Base-by-base conservation (phyloP, 2,329 filamentous ascomycete genomes). In the Epichloe elymi region DNA sequence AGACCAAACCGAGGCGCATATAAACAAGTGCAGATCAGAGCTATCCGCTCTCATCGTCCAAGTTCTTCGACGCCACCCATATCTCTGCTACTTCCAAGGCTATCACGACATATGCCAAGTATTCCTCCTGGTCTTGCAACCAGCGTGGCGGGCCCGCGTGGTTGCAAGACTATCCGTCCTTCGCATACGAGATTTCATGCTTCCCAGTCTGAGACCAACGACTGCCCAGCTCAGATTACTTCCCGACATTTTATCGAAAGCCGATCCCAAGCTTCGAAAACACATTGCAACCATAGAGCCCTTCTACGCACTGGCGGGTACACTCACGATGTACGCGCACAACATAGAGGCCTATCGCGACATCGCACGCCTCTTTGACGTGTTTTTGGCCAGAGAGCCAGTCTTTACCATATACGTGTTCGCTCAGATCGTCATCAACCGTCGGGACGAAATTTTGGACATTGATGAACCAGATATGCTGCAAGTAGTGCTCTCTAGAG, bases 91-190 rank as follows among this genome's bases (percentile, higher is more conserved):
- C 70, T 98, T 98, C 67, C 93, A 98, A 71, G 93, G 93, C 64
- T 98, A 94, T 66, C 93, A 98, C 68, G 93, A 98, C 70, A 97
- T 98, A 61, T 93, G 88, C 59, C 94, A 98, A 69, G 93, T 98
- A 23, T 77, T 98, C 53, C 78, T 97, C 40, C 78, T 98, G 14
- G 90, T 96, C 11, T 75, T 98, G 4, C 83, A 84, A 0, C 70
- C 79, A 10, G 62, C 74, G 20, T 65, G 74, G 50, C 83, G 86
- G 15, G 73, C 76, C 17, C 66, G 74, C 6, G 80, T 84, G 15
- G 80, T 94, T 35, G 77, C 86, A 36, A 85, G 86, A n/a, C 80
- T 98, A 53, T 95, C 90, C 3, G 75, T 90, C 35, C 78, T 97
- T 43, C 85, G 89, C 49, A 96, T 98, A 63, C 82, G 93, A 55